Conservation (phyloP, 441 rosid genomes). For the Adansonia madagascariensis region DNA sequence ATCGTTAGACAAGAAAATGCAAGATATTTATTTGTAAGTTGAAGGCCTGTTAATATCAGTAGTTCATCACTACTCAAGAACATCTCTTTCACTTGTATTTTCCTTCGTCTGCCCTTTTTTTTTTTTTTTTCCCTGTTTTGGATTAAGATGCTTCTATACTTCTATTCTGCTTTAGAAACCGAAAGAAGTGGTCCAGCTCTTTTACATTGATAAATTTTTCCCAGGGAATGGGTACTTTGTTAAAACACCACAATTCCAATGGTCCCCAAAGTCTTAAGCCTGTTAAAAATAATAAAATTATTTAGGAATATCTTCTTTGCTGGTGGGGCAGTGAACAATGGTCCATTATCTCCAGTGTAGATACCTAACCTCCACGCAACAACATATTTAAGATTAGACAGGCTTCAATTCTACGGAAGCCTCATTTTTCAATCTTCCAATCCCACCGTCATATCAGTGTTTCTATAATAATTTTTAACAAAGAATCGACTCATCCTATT, state of each 20-base stretch:
- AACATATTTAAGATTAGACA: not conserved
- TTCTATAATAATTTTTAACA: not conserved
- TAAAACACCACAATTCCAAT: slow-evolving; percentile 5
- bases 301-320: slow-evolving; percentile 12
- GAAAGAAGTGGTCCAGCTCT: slow-evolving; percentile 16
- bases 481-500: not conserved
- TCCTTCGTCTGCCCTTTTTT: not conserved
- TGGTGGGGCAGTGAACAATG: not conserved
- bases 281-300: slow-evolving; percentile 1
- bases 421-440: slow-evolving; percentile 11
- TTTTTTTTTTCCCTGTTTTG: not conserved
- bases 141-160: not conserved
- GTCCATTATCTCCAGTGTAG: slow-evolving; percentile 21
- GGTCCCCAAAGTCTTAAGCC: slow-evolving; percentile 18
- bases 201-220: not conserved
- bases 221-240: not conserved
- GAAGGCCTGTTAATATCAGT: not conserved
- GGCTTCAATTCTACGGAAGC: slow-evolving; percentile 18
- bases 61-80: not conserved
- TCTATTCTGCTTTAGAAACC: not conserved
- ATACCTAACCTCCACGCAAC: slow-evolving; percentile 25
- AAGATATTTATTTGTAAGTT: slow-evolving; percentile 13
- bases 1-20: not conserved
- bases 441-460: not conserved
- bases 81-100: not conserved